Evolutionary conservation across 2,329 filamentous ascomycete species (phyloP), one percentile per base, ranked within the genome.

Genomic region (Ilyonectria sp.): DNA sequence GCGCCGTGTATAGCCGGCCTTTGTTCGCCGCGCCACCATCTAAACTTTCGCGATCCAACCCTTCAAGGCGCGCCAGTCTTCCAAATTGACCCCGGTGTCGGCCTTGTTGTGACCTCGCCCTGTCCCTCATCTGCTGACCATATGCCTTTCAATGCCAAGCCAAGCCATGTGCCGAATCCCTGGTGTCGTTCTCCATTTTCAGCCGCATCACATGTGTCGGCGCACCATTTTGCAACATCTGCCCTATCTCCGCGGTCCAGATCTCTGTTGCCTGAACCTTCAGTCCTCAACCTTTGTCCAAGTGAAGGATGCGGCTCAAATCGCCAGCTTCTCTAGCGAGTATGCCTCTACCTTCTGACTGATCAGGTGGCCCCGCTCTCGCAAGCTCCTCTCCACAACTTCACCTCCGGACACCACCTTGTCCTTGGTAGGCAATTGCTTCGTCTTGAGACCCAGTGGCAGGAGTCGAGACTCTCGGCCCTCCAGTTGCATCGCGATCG

Each of bases 311-410:
- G 49, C 40, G 53, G 70, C 76, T 83, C 86, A 94, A 75, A 94
- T 84, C 59, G 87, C 81, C 74, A 97, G 90, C 81, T 90, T 89
- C 83, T 97, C 94, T 71, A 95, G 87, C 53, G 93, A 94, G 82
- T 98, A 97, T 72, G 91, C 90, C 63, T 92, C 93, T 69, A 95
- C 92, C 78, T 91, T 91, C 82, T 93, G 92, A 77, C 92, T 94
- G 77, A 92, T 89, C 79, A 97, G 82, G 80, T 93, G 90, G 19
- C 93, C 93, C 65, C 91, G 90, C 82, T 97, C 92, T 79, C 94
- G 86, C 73, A 84, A 85, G 74, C 86, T 94, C 73, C 93, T 89
- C 78, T 88, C 84, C 69, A 91, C 86, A 46, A 94, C 84, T 82
- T 94, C 92, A 19, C 94, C 93, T 63, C 90, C 90, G 53, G 87